phyloP scores from a whole-genome alignment of 2,329 filamentous ascomycete genomes.

The Calonectria ilicicola region DNA sequence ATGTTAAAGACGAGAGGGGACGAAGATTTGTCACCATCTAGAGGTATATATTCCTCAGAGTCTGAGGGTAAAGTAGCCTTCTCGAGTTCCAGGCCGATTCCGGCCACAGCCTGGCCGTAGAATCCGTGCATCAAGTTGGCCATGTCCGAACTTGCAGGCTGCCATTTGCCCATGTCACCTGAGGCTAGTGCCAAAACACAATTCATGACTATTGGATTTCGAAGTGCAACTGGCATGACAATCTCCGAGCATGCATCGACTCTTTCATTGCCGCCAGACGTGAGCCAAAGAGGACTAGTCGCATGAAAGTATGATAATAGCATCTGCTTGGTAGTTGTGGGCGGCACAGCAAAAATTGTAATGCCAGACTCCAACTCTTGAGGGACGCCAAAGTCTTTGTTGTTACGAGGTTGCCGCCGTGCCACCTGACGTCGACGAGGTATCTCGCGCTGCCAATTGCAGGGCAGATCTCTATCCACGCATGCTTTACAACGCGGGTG shows the following conservation, averaged over 20 bases:
- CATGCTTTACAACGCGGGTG: too few relatives aligned
- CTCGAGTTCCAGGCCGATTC: background rate
- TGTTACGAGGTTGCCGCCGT: too few relatives aligned
- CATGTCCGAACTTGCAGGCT: background rate
- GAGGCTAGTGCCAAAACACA: background rate
- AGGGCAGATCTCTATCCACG: too few relatives aligned
- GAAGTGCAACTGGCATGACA: background rate
- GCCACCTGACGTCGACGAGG: too few relatives aligned
- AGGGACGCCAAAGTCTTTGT: too few relatives aligned
- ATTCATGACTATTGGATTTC: background rate
- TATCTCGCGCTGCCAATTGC: too few relatives aligned
- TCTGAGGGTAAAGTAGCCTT: too few relatives aligned
- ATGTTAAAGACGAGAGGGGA: background rate
- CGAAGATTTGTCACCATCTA: background rate
- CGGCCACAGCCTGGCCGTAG: background rate
- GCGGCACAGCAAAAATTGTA: too few relatives aligned
- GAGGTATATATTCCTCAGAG: background rate
- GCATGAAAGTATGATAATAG: background rate
- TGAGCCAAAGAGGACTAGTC: background rate
- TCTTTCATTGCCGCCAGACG: background rate
- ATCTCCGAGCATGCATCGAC: background rate
- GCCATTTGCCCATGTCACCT: background rate
- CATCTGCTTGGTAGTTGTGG: too few relatives aligned
- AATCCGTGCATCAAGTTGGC: background rate
- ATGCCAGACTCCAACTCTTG: too few relatives aligned